phyloP scores from a whole-genome alignment of 768 basidiomycete species.

The Russula virescens region DNA sequence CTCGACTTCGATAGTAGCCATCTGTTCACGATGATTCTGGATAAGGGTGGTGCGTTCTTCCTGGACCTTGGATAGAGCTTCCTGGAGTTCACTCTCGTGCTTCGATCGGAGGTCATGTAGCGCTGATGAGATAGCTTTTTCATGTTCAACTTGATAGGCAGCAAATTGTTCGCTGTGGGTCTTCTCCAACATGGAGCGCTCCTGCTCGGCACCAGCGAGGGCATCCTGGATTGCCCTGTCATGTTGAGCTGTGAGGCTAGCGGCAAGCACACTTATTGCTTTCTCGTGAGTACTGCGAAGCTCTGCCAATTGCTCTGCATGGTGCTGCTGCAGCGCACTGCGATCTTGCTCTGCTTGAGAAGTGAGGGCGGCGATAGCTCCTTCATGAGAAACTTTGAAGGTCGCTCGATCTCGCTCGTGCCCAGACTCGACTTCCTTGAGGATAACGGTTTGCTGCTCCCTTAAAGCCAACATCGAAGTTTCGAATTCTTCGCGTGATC shows the following conservation, averaged over 20 bases:
- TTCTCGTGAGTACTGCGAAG: conserved; percentile 45
- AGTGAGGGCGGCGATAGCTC: conserved; percentile 31
- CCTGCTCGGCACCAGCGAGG: conserved; percentile 30
- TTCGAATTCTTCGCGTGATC: conserved; percentile 44
- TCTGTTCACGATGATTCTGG: conserved; percentile 2
- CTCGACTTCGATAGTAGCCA: conserved; percentile 2
- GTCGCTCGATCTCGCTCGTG: conserved; percentile 52
- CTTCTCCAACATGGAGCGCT: conserved; percentile 31
- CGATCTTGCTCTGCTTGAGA: conserved; percentile 36
- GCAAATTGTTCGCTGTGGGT: conserved; percentile 38
- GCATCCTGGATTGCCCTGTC: conserved; percentile 18
- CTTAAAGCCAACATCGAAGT: conserved; percentile 41
- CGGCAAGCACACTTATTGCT: conserved; percentile 30
- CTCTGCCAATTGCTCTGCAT: conserved; percentile 35
- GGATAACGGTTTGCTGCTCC: conserved; percentile 49
- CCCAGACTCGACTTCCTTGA: conserved; percentile 49
- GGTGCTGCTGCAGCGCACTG: conserved; percentile 34
- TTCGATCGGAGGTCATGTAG: not conserved
- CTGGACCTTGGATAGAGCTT: not conserved
- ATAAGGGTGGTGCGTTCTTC: conserved; percentile 6
- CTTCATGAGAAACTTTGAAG: conserved; percentile 45
- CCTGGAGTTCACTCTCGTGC: conserved; percentile 12
- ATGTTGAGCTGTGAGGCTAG: conserved; percentile 10
- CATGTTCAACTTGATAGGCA: conserved; percentile 43
- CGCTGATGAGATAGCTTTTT: conserved; percentile 34